A percentile compares a stretch with the other conserved stretches of the same genome.
Evolutionary conservation across 495 filamentous ascomycete genomes (phyloP).

Genomic region (Penicillium antarcticum): DNA sequence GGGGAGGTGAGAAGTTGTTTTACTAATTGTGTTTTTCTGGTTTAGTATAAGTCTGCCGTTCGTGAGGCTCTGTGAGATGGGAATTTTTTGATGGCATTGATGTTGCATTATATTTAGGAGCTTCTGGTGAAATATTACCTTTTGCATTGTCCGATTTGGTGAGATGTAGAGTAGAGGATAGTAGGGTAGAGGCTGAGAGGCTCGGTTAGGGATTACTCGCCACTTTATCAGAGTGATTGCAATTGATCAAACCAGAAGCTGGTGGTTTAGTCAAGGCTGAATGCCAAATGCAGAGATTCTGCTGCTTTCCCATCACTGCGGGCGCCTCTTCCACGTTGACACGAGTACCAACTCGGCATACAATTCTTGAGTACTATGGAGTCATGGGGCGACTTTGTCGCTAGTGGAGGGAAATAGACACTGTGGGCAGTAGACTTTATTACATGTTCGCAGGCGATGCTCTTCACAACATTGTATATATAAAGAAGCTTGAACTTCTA

Average conservation of each 20-base stretch:
- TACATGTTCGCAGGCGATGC: slow-evolving; percentile 29
- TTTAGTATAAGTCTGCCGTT: slow-evolving; percentile 41
- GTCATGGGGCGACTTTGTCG: slow-evolving; percentile 27
- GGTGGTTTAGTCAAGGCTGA: too few species aligned
- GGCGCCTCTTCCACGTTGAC: slow-evolving; percentile 14
- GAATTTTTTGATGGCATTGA: neutral
- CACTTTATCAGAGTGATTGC: too few species aligned
- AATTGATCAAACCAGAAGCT: too few species aligned
- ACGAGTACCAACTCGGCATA: slow-evolving; percentile 11
- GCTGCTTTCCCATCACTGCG: slow-evolving; percentile 19
- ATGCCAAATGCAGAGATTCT: slow-evolving; percentile 14
- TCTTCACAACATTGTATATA: slow-evolving; percentile 24
- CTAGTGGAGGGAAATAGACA: slow-evolving; percentile 26
- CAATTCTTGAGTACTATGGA: slow-evolving; percentile 10
- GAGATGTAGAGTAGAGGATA: too few species aligned
- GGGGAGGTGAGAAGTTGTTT: too few species aligned
- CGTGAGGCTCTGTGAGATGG: slow-evolving; percentile 21
- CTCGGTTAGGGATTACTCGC: too few species aligned
- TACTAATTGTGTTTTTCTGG: slow-evolving; percentile 3
- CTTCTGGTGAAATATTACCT: neutral
- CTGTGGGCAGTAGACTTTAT: slow-evolving; percentile 29
- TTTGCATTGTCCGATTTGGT: too few species aligned
- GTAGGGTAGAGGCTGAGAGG: too few species aligned
- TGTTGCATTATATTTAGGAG: neutral
- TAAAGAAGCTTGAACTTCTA: too few species aligned